Evolutionary conservation across 306 rosid genomes (phyloP).

Genomic region (Inga laurina): DNA sequence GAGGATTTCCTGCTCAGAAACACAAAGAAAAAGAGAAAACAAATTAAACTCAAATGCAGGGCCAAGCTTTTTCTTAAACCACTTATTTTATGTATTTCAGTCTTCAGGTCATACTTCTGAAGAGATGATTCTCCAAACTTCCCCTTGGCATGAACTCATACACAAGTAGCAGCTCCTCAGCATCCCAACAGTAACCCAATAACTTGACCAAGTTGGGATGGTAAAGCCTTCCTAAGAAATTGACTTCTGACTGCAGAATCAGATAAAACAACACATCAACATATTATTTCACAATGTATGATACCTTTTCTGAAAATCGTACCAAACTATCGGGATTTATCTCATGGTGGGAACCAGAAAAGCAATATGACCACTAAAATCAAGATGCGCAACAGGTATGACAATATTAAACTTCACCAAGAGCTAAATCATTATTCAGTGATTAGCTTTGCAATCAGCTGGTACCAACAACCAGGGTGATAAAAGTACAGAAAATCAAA

Average conservation of each 20-base stretch:
- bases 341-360: background rate
- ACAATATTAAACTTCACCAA: background rate
- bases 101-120: conserved; percentile 64
- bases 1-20: conserved; percentile 52
- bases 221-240: conserved; percentile 74
- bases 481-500: background rate
- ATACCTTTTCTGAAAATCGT: background rate
- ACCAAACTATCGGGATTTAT: background rate
- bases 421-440: background rate
- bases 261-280: conserved; percentile 11
- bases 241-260: conserved; percentile 75
- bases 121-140: conserved; percentile 91
- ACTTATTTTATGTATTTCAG: background rate
- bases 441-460: conserved; percentile 5
- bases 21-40: conserved; percentile 13
- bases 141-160: conserved; percentile 88
- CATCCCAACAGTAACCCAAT: conserved; percentile 77
- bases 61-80: background rate
- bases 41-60: conserved; percentile 18
- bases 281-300: background rate
- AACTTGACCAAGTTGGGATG: conserved; percentile 89
- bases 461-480: conserved; percentile 42
- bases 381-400: background rate
- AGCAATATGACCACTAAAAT: conserved; percentile 6
- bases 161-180: conserved; percentile 76